These are phyloP conservation scores for Penicillium lividum DNA, from an alignment of 495 filamentous ascomycete genomes.

Conservation along the genomic window DNA sequence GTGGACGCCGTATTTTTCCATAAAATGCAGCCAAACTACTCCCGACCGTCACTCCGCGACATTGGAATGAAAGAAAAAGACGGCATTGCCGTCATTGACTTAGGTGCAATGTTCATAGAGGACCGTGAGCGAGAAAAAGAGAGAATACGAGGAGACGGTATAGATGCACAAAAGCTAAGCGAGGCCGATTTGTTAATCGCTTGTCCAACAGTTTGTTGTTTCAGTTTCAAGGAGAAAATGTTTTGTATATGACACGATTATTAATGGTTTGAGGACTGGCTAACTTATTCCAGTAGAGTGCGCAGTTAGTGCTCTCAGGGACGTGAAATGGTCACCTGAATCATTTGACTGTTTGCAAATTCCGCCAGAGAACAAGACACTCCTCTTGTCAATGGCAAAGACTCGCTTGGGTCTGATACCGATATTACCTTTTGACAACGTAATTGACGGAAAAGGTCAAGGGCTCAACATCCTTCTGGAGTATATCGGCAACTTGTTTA, in stretches of 20 bases:
- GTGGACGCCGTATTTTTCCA: conserved; percentile 29
- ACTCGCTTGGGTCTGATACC: conserved; percentile 25
- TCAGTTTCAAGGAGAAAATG: conserved; percentile 33
- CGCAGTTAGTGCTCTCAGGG: conserved; percentile 31
- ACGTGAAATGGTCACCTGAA: conserved; percentile 31
- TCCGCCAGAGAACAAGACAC: conserved; percentile 25
- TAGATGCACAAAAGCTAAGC: conserved; percentile 23
- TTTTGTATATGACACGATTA: conserved; percentile 21
- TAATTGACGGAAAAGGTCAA: conserved; percentile 28
- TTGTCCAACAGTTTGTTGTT: conserved; percentile 27
- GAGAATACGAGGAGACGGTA: conserved; percentile 20
- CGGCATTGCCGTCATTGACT: conserved; percentile 18
- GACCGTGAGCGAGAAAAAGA: conserved; percentile 29
- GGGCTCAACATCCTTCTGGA: conserved; percentile 24
- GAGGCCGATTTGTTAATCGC: conserved; percentile 30
- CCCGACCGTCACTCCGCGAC: conserved; percentile 22
- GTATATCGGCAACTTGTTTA: conserved; percentile 15
- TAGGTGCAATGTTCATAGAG: conserved; percentile 14
- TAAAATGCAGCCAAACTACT: conserved; percentile 33
- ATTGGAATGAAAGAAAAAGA: conserved; percentile 13
- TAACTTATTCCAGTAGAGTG: conserved; percentile 32
- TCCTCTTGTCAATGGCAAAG: conserved; percentile 28
- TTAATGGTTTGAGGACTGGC: conserved; percentile 11
- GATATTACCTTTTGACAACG: conserved; percentile 27
- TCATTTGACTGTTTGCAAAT: conserved; percentile 26